These are phyloP conservation scores for Exophiala aquamarina DNA, from an alignment of 2,329 filamentous ascomycete genomes.

Conservation along the genomic window DNA sequence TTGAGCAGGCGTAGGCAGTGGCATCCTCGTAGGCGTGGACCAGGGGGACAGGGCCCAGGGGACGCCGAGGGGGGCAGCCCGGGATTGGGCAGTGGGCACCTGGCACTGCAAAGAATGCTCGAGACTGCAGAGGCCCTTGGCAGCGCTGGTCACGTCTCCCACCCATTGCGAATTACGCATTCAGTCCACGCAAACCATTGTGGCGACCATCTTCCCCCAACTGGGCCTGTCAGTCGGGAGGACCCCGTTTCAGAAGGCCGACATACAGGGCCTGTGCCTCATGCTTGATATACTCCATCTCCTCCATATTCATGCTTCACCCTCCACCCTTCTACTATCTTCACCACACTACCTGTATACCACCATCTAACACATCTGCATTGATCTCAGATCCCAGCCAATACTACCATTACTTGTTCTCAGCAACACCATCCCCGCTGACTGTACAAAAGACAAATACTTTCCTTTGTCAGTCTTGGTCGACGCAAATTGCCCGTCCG, in stretches of 20 bases:
- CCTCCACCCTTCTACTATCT: conserved; percentile 1
- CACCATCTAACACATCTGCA: too few species aligned
- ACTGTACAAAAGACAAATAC: conserved; percentile 1
- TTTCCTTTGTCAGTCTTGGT: not conserved
- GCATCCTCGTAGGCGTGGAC: not conserved
- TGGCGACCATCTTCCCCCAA: conserved; percentile 11
- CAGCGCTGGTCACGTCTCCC: not conserved
- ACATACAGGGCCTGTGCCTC: conserved; percentile 4
- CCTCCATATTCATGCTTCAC: conserved; percentile 11
- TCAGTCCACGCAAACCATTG: conserved; percentile 18
- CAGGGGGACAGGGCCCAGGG: conserved; percentile 7
- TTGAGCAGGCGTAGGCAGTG: not conserved
- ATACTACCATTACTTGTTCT: too few species aligned
- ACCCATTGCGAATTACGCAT: conserved; percentile 5
- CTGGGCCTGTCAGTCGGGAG: not conserved
- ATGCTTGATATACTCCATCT: conserved; percentile 25
- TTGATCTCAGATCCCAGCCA: too few species aligned
- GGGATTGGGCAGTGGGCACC: too few species aligned
- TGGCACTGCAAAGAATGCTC: conserved; percentile 18
- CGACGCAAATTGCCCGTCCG: not conserved
- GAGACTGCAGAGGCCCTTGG: too few species aligned
- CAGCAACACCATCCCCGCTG: too few species aligned
- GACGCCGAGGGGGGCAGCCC: too few species aligned
- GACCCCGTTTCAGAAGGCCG: conserved; percentile 13
- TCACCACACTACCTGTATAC: conserved; percentile 4